A percentile compares a stretch with the other conserved stretches of the same genome.
These are phyloP conservation scores for Leptographium radiaticola DNA, from an alignment of 2,329 filamentous ascomycete genomes.

Conservation along the genomic window DNA sequence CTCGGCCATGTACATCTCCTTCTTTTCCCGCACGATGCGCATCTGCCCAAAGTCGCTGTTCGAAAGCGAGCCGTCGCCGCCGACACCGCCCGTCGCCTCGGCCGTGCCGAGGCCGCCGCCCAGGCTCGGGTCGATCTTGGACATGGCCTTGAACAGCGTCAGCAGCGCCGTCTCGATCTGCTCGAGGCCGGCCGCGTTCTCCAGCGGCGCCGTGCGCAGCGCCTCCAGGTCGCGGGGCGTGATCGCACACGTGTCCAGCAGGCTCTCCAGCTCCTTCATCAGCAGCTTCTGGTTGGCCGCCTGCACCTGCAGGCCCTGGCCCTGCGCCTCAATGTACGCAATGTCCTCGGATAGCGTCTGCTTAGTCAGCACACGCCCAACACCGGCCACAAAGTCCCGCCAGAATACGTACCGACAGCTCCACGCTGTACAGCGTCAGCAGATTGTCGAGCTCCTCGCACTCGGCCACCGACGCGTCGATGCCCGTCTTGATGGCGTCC, in stretches of 20 bases:
- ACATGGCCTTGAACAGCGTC: conserved; percentile 80
- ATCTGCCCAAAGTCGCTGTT: conserved; percentile 75
- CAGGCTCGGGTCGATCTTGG: conserved; percentile 79
- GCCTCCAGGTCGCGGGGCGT: conserved; percentile 62
- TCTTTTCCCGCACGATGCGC: conserved; percentile 90
- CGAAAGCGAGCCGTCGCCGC: conserved; percentile 34
- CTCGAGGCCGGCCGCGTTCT: conserved; percentile 55
- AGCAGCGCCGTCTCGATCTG: conserved; percentile 68
- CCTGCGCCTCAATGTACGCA: conserved; percentile 92
- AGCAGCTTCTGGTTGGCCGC: conserved; percentile 93
- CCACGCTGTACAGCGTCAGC: conserved; percentile 85
- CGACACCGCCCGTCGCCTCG: conserved; percentile 16
- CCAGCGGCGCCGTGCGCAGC: conserved; percentile 60
- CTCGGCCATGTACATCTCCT: conserved; percentile 72
- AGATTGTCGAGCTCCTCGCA: conserved; percentile 94
- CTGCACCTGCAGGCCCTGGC: conserved; percentile 91
- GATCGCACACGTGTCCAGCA: conserved; percentile 87
- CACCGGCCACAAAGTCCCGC: too few relatives aligned
- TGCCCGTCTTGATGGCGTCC: conserved; percentile 69
- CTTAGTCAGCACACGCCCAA: conserved; percentile 4
- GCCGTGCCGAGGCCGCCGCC: conserved; percentile 35
- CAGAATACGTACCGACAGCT: conserved; percentile 59
- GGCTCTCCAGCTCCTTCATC: conserved; percentile 73
- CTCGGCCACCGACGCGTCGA: conserved; percentile 84
- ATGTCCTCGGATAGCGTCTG: conserved; percentile 92